A percentile compares a stretch with the other conserved stretches of the same genome.
These are phyloP conservation scores for Fusarium sp. DNA, from an alignment of 2,329 filamentous ascomycete species.

Conservation along the genomic window DNA sequence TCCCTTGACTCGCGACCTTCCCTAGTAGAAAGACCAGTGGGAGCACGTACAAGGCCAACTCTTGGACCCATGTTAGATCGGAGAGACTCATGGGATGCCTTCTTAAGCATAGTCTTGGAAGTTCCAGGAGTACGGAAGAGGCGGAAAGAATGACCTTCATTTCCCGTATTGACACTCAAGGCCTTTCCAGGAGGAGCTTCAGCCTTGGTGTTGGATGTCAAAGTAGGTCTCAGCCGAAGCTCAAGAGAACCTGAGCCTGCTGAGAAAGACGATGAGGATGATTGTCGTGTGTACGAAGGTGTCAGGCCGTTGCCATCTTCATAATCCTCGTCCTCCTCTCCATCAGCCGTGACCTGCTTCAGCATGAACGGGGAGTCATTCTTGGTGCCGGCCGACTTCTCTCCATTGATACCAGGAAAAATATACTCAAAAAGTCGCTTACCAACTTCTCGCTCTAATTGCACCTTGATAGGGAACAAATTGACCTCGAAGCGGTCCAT, in stretches of 20 bases:
- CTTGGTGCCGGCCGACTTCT: constrained; percentile 57
- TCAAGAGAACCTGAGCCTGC: constrained; percentile 80
- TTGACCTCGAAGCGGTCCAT: constrained; percentile 98
- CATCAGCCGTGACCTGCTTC: constrained; percentile 50
- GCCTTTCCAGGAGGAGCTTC: constrained; percentile 57
- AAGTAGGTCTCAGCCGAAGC: constrained; percentile 82
- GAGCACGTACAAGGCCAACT: constrained; percentile 55
- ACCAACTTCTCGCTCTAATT: constrained; percentile 91
- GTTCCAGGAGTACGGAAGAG: constrained; percentile 59
- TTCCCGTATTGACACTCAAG: constrained; percentile 59
- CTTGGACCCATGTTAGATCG: constrained; percentile 55
- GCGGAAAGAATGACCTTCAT: constrained; percentile 62
- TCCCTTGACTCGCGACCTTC: constrained; percentile 51
- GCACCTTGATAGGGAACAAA: constrained; percentile 90
- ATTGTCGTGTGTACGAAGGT: constrained; percentile 57
- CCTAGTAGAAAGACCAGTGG: constrained; percentile 58
- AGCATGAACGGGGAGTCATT: constrained; percentile 70
- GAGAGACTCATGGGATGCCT: constrained; percentile 67
- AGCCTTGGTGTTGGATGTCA: constrained; percentile 66
- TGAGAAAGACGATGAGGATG: constrained; percentile 57
- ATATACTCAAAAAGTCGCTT: constrained; percentile 97
- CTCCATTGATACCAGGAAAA: constrained; percentile 84
- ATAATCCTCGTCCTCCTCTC: constrained; percentile 62
- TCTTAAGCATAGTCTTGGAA: constrained; percentile 60
- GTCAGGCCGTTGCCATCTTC: constrained; percentile 53